These are phyloP conservation scores for Fusarium sp. DNA, from an alignment of 2,329 filamentous ascomycete genomes.

Conservation along the genomic window DNA sequence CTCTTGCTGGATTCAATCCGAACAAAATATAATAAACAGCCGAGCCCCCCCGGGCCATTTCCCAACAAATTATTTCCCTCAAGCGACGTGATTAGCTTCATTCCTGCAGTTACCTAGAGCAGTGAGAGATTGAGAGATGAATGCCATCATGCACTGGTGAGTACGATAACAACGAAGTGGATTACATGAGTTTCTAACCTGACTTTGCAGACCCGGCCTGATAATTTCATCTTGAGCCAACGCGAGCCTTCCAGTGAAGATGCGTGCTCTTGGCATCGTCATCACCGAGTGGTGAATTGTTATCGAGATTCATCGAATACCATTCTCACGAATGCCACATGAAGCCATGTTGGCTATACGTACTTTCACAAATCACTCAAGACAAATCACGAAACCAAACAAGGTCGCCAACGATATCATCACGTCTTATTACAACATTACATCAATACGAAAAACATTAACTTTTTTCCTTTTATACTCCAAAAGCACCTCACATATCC, in stretches of 20 bases:
- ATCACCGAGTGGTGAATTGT: background rate
- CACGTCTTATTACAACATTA: slow-evolving; percentile 36
- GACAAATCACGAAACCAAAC: too few relatives aligned
- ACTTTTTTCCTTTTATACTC: slow-evolving; percentile 16
- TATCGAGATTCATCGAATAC: background rate
- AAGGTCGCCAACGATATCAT: too few relatives aligned
- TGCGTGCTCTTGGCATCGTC: background rate
- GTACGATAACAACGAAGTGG: background rate
- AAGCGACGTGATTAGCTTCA: background rate
- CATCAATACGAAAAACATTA: slow-evolving; percentile 29
- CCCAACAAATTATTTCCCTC: background rate
- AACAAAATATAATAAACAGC: background rate
- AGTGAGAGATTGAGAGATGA: background rate
- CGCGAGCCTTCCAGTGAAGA: background rate
- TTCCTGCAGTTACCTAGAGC: background rate
- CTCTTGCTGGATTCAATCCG: background rate
- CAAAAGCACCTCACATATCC: slow-evolving; percentile 18
- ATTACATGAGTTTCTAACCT: background rate
- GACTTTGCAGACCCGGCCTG: too few relatives aligned
- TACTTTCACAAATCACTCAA: too few relatives aligned
- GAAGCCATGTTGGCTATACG: background rate
- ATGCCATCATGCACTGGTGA: background rate
- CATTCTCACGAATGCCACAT: background rate
- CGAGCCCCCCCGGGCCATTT: background rate
- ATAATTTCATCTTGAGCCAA: too few relatives aligned